These are phyloP conservation scores for Ogataea sp. DNA, from an alignment of 805 yeast genomes.

Conservation along the genomic window DNA sequence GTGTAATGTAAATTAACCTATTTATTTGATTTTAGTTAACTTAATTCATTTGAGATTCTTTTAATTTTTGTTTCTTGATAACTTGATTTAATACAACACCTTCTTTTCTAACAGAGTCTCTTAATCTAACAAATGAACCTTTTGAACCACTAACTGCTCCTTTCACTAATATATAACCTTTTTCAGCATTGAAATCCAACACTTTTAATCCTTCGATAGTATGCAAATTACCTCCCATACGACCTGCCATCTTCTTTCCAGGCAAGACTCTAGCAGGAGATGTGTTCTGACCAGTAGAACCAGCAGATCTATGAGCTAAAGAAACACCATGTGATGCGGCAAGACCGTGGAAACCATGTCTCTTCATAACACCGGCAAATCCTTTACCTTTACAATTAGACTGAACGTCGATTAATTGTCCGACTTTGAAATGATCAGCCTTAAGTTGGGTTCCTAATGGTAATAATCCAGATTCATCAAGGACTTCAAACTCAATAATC, in stretches of 20 bases:
- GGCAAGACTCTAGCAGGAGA: conserved; percentile 95
- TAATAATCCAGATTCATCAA: conserved; percentile 53
- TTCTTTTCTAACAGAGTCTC: conserved; percentile 60
- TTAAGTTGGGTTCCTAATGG: conserved; percentile 71
- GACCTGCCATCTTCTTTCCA: conserved; percentile 98
- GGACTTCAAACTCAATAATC: conserved; percentile 73
- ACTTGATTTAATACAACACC: conserved; percentile 19
- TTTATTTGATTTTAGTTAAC: background rate
- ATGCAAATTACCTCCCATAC: conserved; percentile 73
- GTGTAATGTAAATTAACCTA: too few relatives aligned
- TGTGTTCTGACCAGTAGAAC: conserved; percentile 94
- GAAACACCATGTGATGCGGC: conserved; percentile 96
- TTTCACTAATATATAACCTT: conserved; percentile 74
- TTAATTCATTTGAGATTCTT: background rate
- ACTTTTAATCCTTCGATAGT: conserved; percentile 75
- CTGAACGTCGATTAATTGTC: conserved; percentile 77
- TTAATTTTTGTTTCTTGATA: background rate
- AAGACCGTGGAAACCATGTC: conserved; percentile 84
- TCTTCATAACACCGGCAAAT: conserved; percentile 96
- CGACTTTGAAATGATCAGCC: conserved; percentile 78
- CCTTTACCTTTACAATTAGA: conserved; percentile 91
- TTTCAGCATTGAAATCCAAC: conserved; percentile 70
- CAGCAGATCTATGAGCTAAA: conserved; percentile 87
- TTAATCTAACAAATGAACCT: conserved; percentile 62
- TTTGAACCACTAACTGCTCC: conserved; percentile 91